Evolutionary conservation across 148 eudicot species (phyloP).

Genomic region (Pouteria glomerata): DNA sequence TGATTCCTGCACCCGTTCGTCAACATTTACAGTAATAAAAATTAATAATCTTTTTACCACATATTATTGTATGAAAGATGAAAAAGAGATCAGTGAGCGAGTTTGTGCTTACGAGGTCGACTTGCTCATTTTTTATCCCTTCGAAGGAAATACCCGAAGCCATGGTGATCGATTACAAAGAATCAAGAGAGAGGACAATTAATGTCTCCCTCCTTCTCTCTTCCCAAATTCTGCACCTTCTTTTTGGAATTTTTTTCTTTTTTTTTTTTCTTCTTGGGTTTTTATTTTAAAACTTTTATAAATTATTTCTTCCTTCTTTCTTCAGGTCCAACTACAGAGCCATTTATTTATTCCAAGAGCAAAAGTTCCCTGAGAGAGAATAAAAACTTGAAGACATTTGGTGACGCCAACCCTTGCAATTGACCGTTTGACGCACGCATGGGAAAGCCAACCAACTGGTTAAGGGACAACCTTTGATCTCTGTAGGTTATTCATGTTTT

Average conservation of each 20-base stretch:
- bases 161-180: conserved; percentile 4
- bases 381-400: background rate
- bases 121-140: conserved; percentile 37
- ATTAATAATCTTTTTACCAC: background rate
- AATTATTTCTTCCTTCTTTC: too few relatives aligned
- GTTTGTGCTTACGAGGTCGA: conserved; percentile 44
- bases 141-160: conserved; percentile 30
- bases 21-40: background rate
- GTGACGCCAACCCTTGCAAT: background rate
- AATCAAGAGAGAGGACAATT: conserved; percentile 9
- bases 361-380: background rate
- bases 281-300: too few relatives aligned
- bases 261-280: background rate
- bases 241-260: too few relatives aligned
- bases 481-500: too few relatives aligned
- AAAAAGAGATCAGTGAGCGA: too few relatives aligned
- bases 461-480: background rate
- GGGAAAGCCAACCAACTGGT: background rate
- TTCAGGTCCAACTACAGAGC: too few relatives aligned
- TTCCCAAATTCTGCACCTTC: background rate
- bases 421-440: background rate
- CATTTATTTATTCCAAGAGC: too few relatives aligned
- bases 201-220: conserved; percentile 4
- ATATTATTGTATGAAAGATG: too few relatives aligned
- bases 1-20: conserved; percentile 23